phyloP scores from a whole-genome alignment of 1,284 basidiomycete genomes.

The Volvariella surrecta region DNA sequence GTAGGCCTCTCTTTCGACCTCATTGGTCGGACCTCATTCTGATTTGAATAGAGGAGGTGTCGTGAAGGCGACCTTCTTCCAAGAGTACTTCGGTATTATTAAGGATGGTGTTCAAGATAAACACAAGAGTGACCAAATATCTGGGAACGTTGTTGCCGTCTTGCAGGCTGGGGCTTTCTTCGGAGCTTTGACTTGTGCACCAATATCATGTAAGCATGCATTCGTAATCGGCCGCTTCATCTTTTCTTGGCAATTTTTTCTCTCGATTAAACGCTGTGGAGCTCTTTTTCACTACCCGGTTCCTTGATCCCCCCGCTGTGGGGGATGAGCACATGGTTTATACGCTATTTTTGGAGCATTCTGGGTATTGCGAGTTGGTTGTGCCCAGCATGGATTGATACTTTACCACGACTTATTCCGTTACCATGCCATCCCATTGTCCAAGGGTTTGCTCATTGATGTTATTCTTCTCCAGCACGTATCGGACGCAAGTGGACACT shows the following conservation, averaged over 20 bases:
- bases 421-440: background rate
- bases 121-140: constrained; percentile 35
- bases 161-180: constrained; percentile 79
- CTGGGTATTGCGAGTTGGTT: no score
- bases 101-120: constrained; percentile 28
- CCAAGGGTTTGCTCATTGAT: no score
- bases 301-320: no score
- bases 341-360: no score
- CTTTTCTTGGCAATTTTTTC: background rate
- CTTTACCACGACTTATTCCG: no score
- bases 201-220: constrained; percentile 43
- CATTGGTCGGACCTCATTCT: background rate
- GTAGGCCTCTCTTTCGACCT: constrained; percentile 10
- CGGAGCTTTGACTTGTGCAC: constrained; percentile 51
- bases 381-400: no score
- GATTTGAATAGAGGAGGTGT: constrained; percentile 50
- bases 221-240: no score
- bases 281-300: no score
- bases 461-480: constrained; percentile 11
- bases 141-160: constrained; percentile 54
- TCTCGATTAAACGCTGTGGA: no score
- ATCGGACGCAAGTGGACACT: constrained; percentile 19
- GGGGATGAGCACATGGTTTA: no score
- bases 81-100: constrained; percentile 49
- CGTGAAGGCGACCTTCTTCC: constrained; percentile 55